Evolutionary conservation across 2,329 filamentous ascomycete genomes (phyloP), one percentile per base, ranked within the genome.

Genomic region (Raffaelea deltoideospora): DNA sequence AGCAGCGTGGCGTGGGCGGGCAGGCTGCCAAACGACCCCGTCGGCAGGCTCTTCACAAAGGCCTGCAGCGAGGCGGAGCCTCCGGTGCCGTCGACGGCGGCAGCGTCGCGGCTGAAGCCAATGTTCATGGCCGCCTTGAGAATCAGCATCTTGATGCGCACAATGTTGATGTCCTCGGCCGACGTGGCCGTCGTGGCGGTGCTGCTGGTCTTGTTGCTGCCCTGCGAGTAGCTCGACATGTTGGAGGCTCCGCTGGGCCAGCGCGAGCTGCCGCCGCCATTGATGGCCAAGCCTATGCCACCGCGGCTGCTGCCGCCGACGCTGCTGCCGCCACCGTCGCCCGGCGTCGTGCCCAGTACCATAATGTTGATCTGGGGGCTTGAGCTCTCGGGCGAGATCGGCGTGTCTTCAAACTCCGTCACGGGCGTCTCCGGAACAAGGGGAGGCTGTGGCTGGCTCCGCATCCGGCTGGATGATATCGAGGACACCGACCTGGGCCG

Each of bases 371-470:
- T 72, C 28, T 76, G 77, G 1, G 78, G 72, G 8, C 72, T 79
- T 31, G 78, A 73, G 45, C 82, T 82, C 38, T 88, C 83, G 0
- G 81, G 80, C 0, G 86, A 92, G 31, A 85, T 72, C 4, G 83
- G 78, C 0, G 80, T 85, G 51, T 96, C 87, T 54, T 95, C 88
- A 48, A 95, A 95, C 47, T 95, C 86, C 5, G 87, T 96, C 1
- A 88, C 88, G 0, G 87, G 87, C 0, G 87, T 96, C 58, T 96
- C 88, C 1, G 87, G 87, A 5, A 77, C 69, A 2, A 60, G 58
- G 3, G 55, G 58, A 15, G 57, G 46, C n/a, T 45, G 54, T 21
- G 23, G 28, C 31, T 44, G 42, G 20, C 38, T 41, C 2, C 34
- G 33, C 11, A 38, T 39, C 10, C 36, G 38, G 6, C n/a, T n/a